Percentiles rank a stretch among this genome's conserved stretches.
Evolutionary conservation across 352 stramenopile genomes (phyloP).

Genomic region (Bremia lactucae): DNA sequence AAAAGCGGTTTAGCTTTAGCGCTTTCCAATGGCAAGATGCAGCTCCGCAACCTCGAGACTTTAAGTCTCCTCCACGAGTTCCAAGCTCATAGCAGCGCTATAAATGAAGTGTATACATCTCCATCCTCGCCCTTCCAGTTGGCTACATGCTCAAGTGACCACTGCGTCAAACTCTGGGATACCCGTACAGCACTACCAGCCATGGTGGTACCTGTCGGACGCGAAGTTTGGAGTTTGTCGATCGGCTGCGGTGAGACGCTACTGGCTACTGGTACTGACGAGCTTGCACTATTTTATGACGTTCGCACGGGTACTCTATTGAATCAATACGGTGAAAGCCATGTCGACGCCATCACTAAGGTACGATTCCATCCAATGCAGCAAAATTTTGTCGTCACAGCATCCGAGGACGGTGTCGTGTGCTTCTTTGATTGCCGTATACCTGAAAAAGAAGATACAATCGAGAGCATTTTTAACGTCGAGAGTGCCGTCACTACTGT

Average conservation of each 20-base stretch:
- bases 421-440: slow-evolving; percentile 85
- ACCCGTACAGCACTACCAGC: slow-evolving; percentile 40
- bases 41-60: slow-evolving; percentile 62
- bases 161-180: slow-evolving; percentile 83
- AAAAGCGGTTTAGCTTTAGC: slow-evolving; percentile 46
- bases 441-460: slow-evolving; percentile 75
- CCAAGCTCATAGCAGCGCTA: slow-evolving; percentile 60
- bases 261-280: slow-evolving; percentile 55
- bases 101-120: slow-evolving; percentile 78
- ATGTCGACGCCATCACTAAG: slow-evolving; percentile 82
- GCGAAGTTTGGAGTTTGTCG: slow-evolving; percentile 74
- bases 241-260: slow-evolving; percentile 72
- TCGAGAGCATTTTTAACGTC: slow-evolving; percentile 85
- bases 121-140: slow-evolving; percentile 47
- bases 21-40: slow-evolving; percentile 54
- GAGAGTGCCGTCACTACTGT: slow-evolving; percentile 83
- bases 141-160: slow-evolving; percentile 76
- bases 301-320: slow-evolving; percentile 57
- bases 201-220: slow-evolving; percentile 50
- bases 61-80: slow-evolving; percentile 60
- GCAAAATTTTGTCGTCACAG: slow-evolving; percentile 72
- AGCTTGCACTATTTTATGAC: slow-evolving; percentile 77
- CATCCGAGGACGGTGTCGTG: slow-evolving; percentile 85
- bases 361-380: slow-evolving; percentile 81
- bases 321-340: slow-evolving; percentile 79